Percentiles rank a stretch among this genome's conserved stretches.
phyloP scores from a whole-genome alignment of 177 flowering plant species.

The Vitis hybrid region DNA sequence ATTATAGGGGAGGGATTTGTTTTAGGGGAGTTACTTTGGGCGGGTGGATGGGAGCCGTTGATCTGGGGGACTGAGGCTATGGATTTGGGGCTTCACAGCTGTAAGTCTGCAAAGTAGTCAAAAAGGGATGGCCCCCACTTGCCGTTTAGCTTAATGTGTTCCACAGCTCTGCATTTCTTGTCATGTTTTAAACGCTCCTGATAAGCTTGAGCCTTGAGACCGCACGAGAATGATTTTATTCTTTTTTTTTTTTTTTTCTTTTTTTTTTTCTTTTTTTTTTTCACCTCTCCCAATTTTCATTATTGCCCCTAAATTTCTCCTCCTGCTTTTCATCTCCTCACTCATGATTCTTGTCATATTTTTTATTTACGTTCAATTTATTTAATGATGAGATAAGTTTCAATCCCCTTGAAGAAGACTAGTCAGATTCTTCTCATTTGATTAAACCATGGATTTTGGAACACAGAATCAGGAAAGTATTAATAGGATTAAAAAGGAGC shows the following conservation, averaged over 20 bases:
- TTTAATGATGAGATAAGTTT: too few relatives aligned
- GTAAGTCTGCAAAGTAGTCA: constrained; percentile 22
- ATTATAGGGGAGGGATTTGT: constrained; percentile 4
- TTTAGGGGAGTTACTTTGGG: background rate
- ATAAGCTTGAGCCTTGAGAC: background rate
- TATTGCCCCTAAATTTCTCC: constrained; percentile 8
- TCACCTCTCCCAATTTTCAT: background rate
- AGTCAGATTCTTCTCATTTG: too few relatives aligned
- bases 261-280: background rate
- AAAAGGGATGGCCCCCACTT: constrained; percentile 27
- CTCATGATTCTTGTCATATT: too few relatives aligned
- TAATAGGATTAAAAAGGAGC: too few relatives aligned
- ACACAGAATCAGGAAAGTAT: too few relatives aligned
- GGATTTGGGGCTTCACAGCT: constrained; percentile 28
- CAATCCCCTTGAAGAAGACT: too few relatives aligned
- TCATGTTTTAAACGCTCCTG: constrained; percentile 42
- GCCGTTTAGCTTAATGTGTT: constrained; percentile 13
- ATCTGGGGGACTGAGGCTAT: constrained; percentile 9
- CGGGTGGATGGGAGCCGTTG: constrained; percentile 30
- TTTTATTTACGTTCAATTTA: too few relatives aligned
- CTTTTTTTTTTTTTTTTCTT: background rate
- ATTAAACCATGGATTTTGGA: too few relatives aligned
- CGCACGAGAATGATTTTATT: constrained; percentile 23
- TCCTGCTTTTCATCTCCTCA: too few relatives aligned
- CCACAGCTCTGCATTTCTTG: constrained; percentile 38